A percentile compares a stretch with the other conserved stretches of the same genome.
Conservation (phyloP, 108 stramenopile genomes). For the Skeletonema grethae region DNA sequence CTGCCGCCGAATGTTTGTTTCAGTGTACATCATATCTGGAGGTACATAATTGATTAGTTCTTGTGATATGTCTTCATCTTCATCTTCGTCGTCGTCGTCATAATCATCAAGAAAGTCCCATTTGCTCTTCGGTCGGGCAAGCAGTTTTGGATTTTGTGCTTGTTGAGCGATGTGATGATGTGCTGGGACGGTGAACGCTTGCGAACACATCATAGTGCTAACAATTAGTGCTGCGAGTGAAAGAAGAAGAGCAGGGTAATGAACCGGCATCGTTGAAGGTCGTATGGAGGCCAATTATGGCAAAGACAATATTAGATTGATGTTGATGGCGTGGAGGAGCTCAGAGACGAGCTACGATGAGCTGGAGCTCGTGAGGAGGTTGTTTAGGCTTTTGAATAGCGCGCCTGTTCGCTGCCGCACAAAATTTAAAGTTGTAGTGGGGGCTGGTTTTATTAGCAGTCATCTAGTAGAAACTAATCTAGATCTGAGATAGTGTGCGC, state of each 20-base stretch:
- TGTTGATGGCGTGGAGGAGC: no score
- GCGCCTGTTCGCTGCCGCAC: no score
- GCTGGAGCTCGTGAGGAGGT: no score
- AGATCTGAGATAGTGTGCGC: no score
- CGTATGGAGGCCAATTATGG: no score
- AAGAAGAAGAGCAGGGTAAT: background rate
- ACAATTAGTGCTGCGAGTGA: background rate
- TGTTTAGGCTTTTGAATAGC: no score
- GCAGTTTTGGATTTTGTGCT: background rate
- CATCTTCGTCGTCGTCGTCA: conserved; percentile 51
- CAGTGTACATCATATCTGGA: conserved; percentile 72
- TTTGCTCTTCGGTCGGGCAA: conserved; percentile 42
- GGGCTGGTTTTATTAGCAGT: no score
- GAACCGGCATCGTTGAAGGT: no score
- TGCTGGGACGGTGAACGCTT: background rate
- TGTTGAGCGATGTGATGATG: background rate
- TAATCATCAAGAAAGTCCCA: conserved; percentile 62
- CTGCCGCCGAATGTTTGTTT: conserved; percentile 61
- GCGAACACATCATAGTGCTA: background rate
- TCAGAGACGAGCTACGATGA: no score
- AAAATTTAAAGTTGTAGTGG: no score
- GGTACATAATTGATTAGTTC: conserved; percentile 13
- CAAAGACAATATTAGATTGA: no score
- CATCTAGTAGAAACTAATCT: no score
- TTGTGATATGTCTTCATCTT: background rate